Evolutionary conservation across 768 basidiomycete species (phyloP).

Genomic region (Russula lepida): DNA sequence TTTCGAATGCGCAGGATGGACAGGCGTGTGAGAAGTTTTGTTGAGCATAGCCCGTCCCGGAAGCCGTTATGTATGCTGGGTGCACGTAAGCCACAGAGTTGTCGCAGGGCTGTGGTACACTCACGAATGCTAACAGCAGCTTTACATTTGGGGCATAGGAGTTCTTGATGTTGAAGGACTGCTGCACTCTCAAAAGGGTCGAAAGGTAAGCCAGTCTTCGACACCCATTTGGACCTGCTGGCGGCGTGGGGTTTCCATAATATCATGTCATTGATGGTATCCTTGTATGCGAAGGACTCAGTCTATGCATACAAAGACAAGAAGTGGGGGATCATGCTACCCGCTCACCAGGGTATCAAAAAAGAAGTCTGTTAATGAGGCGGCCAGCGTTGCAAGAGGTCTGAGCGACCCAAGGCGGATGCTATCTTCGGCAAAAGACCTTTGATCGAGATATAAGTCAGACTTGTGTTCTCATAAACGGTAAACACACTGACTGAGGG

Average conservation of each 20-base stretch:
- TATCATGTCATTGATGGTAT: slow-evolving; percentile 19
- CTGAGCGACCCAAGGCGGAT: slow-evolving; percentile 6
- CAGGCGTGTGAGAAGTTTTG: slow-evolving; percentile 34
- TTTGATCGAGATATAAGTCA: slow-evolving; percentile 1
- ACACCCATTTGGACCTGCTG: slow-evolving; percentile 19
- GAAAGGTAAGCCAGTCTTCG: slow-evolving; percentile 24
- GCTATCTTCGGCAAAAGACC: slow-evolving; percentile 25
- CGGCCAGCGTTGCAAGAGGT: neutral
- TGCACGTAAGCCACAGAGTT: slow-evolving; percentile 5
- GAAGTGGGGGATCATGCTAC: neutral
- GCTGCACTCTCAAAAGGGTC: slow-evolving; percentile 31
- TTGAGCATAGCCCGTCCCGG: slow-evolving; percentile 43
- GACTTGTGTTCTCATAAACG: too few relatives aligned
- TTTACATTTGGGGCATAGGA: slow-evolving; percentile 32
- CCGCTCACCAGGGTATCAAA: slow-evolving; percentile 9
- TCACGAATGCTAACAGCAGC: slow-evolving; percentile 27
- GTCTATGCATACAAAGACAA: neutral
- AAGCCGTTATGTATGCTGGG: slow-evolving; percentile 34
- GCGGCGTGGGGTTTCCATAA: slow-evolving; percentile 15
- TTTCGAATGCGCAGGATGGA: slow-evolving; percentile 30
- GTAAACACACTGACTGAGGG: slow-evolving; percentile 27
- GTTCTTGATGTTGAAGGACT: slow-evolving; percentile 22
- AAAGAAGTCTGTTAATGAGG: neutral
- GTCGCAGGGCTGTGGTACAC: slow-evolving; percentile 12
- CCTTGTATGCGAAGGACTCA: slow-evolving; percentile 7